Conservation (phyloP, 108 stramenopile species). For the Cyclotella sp. region DNA sequence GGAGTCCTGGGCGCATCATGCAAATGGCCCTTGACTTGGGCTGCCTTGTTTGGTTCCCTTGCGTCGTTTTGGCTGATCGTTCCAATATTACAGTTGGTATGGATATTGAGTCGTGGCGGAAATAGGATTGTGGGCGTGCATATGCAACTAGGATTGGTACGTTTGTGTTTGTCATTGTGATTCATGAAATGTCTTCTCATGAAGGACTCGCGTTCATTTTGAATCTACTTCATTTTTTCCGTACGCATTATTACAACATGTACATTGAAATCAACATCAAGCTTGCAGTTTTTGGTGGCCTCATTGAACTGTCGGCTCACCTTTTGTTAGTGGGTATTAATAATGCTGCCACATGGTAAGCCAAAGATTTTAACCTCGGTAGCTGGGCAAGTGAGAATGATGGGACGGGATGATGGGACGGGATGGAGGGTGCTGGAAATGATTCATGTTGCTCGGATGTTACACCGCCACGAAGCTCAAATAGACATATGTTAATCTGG, state of each 20-base stretch:
- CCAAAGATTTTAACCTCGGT: slow-evolving; percentile 69
- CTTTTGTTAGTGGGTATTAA: slow-evolving; percentile 63
- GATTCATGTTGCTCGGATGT: slow-evolving; percentile 45
- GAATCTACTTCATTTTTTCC: neutral
- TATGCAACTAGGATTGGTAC: slow-evolving; percentile 54
- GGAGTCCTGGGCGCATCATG: slow-evolving; percentile 51
- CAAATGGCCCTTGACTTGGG: slow-evolving; percentile 22
- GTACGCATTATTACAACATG: too few species aligned
- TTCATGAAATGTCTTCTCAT: neutral
- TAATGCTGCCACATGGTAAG: slow-evolving; percentile 60
- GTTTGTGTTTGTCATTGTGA: neutral
- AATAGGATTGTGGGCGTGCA: slow-evolving; percentile 59
- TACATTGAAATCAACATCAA: slow-evolving; percentile 5
- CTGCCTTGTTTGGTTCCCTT: slow-evolving; percentile 51
- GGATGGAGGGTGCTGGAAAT: slow-evolving; percentile 84
- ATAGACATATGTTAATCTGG: slow-evolving; percentile 8
- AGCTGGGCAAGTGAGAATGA: slow-evolving; percentile 64
- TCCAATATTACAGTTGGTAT: slow-evolving; percentile 73
- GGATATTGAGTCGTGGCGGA: slow-evolving; percentile 67
- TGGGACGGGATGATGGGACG: slow-evolving; percentile 70
- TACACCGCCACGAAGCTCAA: too few species aligned
- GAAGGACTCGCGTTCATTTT: neutral
- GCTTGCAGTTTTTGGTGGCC: slow-evolving; percentile 63
- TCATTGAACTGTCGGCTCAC: slow-evolving; percentile 67
- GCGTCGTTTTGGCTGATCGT: slow-evolving; percentile 73